Evolutionary conservation across 2,329 filamentous ascomycete genomes (phyloP).

Genomic region (Mariannaea elegans): DNA sequence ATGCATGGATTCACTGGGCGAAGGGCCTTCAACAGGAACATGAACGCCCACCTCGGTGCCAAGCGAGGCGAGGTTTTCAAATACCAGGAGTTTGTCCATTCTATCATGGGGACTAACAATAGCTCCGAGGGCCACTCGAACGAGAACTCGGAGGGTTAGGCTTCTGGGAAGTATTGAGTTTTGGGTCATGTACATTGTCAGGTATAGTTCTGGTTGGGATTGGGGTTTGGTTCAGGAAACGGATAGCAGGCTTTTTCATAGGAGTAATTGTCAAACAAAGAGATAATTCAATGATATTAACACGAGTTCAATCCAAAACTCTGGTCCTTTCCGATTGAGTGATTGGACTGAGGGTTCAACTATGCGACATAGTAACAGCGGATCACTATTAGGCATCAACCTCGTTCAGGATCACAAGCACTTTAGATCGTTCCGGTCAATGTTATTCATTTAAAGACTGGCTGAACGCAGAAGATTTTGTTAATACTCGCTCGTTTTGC

Average conservation of each 20-base stretch:
- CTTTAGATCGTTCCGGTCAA: too few species aligned
- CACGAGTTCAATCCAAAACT: neutral
- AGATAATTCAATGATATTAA: conserved; percentile 8
- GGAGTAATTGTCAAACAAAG: conserved; percentile 5
- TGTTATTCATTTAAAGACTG: too few species aligned
- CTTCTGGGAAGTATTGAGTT: neutral
- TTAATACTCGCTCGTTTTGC: too few species aligned
- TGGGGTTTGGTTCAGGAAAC: conserved; percentile 4
- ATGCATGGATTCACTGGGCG: conserved; percentile 86
- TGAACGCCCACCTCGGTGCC: conserved; percentile 58
- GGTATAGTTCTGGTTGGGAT: neutral
- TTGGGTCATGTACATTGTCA: conserved; percentile 11
- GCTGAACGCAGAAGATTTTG: too few species aligned
- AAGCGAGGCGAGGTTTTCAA: conserved; percentile 89
- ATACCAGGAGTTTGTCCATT: conserved; percentile 90
- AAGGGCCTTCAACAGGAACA: conserved; percentile 78
- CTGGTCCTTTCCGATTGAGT: too few species aligned
- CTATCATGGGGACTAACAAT: conserved; percentile 65
- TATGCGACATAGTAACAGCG: too few species aligned
- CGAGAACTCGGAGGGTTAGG: conserved; percentile 38
- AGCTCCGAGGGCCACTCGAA: conserved; percentile 45
- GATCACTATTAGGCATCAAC: too few species aligned
- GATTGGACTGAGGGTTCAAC: too few species aligned
- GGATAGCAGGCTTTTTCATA: conserved; percentile 5
- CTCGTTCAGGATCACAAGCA: too few species aligned